Conservation (phyloP, 106 monocot species). For the Dendrobium nobile region DNA sequence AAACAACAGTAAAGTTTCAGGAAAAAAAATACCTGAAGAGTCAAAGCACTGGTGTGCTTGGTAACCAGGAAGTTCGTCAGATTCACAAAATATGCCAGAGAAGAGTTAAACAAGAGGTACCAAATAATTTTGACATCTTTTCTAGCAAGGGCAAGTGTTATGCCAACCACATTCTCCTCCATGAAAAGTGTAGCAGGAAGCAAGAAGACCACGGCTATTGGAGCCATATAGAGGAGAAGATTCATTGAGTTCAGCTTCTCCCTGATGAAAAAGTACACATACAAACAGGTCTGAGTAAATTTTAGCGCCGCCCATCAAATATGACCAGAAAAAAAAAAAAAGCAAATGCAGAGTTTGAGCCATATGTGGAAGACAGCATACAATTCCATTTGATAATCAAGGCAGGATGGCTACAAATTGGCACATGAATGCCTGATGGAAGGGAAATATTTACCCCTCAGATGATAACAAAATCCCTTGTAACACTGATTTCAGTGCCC, state of each 20-base stretch:
- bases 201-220: constrained; percentile 7
- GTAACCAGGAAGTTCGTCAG: constrained; percentile 95
- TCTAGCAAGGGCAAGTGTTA: constrained; percentile 26
- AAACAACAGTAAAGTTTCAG: not conserved
- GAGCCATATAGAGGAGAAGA: constrained; percentile 17
- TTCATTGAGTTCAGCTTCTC: constrained; percentile 41
- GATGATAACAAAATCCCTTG: constrained; percentile 59
- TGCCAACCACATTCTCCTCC: constrained; percentile 12
- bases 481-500: constrained; percentile 58
- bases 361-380: no score
- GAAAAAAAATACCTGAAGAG: constrained; percentile 61
- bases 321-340: not conserved
- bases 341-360: not conserved
- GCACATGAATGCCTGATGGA: not conserved
- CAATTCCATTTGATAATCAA: no score
- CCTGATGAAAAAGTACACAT: constrained; percentile 3
- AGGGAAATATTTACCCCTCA: constrained; percentile 37
- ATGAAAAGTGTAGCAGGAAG: constrained; percentile 11
- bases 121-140: constrained; percentile 75
- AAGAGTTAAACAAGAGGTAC: constrained; percentile 82
- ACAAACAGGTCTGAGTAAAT: not conserved
- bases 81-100: constrained; percentile 82
- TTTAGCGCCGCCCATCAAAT: no score
- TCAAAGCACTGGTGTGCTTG: constrained; percentile 89
- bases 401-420: not conserved